phyloP scores from a whole-genome alignment of 805 yeast species.

The Spathaspora girioi region DNA sequence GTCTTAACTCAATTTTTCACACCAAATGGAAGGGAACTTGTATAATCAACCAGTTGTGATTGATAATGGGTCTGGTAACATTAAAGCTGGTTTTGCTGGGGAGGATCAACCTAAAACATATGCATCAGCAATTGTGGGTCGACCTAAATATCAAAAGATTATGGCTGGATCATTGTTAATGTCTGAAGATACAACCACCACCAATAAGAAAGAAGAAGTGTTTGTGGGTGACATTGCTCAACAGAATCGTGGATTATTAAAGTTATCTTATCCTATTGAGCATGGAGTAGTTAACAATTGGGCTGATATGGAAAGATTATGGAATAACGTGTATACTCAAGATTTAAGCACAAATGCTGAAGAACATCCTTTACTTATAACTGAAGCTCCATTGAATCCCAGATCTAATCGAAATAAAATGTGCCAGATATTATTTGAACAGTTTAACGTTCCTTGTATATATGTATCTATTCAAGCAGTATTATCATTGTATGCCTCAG shows the following conservation, averaged over 20 bases:
- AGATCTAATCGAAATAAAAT: conserved; percentile 52
- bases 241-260: conserved; percentile 70
- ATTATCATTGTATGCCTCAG: conserved; percentile 79
- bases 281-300: conserved; percentile 81
- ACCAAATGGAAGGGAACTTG: conserved; percentile 13
- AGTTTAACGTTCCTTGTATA: conserved; percentile 72
- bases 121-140: conserved; percentile 68
- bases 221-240: conserved; percentile 79
- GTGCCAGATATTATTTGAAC: conserved; percentile 68
- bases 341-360: conserved; percentile 58
- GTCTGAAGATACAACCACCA: conserved; percentile 5
- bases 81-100: conserved; percentile 92
- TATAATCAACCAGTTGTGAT: conserved; percentile 46
- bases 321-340: conserved; percentile 64
- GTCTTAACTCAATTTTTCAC: too few species aligned
- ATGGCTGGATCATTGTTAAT: conserved; percentile 53
- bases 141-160: conserved; percentile 77
- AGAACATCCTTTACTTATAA: conserved; percentile 83
- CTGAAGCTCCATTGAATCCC: conserved; percentile 88
- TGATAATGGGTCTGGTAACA: conserved; percentile 71
- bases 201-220: conserved; percentile 36
- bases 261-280: conserved; percentile 65
- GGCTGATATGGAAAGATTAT: conserved; percentile 80
- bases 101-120: conserved; percentile 72
- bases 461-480: conserved; percentile 75